Percentiles rank a stretch among this genome's conserved stretches.
These are phyloP conservation scores for Triticum timopheevii DNA, from an alignment of 176 grass and related monocot genomes.

Conservation along the genomic window DNA sequence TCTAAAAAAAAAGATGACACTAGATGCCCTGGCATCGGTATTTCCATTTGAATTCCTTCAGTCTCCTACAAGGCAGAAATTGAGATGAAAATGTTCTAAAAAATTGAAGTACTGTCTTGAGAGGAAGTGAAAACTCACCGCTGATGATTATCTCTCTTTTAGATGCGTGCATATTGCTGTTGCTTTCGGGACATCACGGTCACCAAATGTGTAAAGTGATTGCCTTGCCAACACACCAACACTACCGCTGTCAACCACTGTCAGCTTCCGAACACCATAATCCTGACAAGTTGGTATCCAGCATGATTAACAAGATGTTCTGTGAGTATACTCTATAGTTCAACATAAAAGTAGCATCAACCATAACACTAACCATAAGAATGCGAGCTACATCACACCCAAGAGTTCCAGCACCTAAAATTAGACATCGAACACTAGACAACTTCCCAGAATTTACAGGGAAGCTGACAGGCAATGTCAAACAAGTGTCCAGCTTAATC, in stretches of 20 bases:
- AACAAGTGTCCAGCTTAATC: conserved; percentile 38
- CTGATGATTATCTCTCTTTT: conserved; percentile 57
- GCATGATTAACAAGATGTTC: background rate
- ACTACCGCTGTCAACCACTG: conserved; percentile 67
- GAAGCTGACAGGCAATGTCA: conserved; percentile 29
- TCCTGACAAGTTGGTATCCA: conserved; percentile 47
- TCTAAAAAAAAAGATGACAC: conserved; percentile 22
- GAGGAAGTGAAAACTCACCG: conserved; percentile 44
- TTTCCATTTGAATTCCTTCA: conserved; percentile 68
- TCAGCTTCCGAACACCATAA: conserved; percentile 77
- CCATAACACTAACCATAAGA: conserved; percentile 65
- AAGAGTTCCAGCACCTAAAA: conserved; percentile 86
- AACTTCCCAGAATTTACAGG: conserved; percentile 50
- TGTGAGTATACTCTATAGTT: conserved; percentile 16
- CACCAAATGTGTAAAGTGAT: conserved; percentile 84
- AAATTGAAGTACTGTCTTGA: background rate
- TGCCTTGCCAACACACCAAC: conserved; percentile 82
- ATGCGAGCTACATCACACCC: conserved; percentile 92
- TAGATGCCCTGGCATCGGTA: conserved; percentile 91
- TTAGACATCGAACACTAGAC: conserved; percentile 62
- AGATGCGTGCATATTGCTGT: conserved; percentile 60
- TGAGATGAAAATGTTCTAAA: conserved; percentile 11
- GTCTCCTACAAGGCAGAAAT: conserved; percentile 49
- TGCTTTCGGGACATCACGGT: conserved; percentile 64
- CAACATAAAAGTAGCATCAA: conserved; percentile 9